Percentiles rank a stretch among this genome's conserved stretches.
These are phyloP conservation scores for Corylus americana DNA, from an alignment of 306 rosid genomes.

Conservation along the genomic window DNA sequence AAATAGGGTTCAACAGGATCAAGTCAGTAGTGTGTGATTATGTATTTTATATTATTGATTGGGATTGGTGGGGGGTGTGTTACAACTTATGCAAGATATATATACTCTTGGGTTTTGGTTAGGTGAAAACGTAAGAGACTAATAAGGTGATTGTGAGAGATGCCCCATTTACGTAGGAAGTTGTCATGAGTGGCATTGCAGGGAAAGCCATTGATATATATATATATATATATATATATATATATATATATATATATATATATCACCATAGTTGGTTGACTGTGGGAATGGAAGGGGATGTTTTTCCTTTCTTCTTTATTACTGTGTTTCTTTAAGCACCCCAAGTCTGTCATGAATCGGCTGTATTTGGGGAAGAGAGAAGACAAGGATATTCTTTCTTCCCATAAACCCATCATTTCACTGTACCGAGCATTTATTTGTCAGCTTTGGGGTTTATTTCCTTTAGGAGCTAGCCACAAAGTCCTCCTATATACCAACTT, in stretches of 20 bases:
- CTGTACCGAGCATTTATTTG: conserved; percentile 30
- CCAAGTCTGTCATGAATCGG: not conserved
- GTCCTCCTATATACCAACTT: too few species aligned
- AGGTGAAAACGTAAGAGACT: conserved; percentile 44
- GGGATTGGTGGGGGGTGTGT: conserved; percentile 31
- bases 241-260: conserved; percentile 4
- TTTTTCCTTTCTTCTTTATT: not conserved
- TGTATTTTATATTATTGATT: conserved; percentile 23
- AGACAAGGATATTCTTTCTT: conserved; percentile 24
- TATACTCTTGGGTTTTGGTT: conserved; percentile 34
- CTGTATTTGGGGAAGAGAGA: conserved; percentile 18
- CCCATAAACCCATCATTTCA: conserved; percentile 26
- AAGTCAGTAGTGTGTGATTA: conserved; percentile 37
- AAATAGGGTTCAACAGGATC: conserved; percentile 36
- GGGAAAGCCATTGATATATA: conserved; percentile 32
- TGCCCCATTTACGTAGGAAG: conserved; percentile 28
- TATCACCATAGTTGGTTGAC: conserved; percentile 40
- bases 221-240: too few species aligned
- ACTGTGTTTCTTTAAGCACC: conserved; percentile 1
- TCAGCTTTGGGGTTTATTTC: conserved; percentile 9
- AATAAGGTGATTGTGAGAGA: conserved; percentile 31
- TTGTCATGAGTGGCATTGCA: conserved; percentile 33
- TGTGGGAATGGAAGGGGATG: not conserved
- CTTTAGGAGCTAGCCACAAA: conserved; percentile 22
- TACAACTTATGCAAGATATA: not conserved